Evolutionary conservation across 2,329 filamentous ascomycete genomes (phyloP).

Genomic region (Aspergillaceae sp.): DNA sequence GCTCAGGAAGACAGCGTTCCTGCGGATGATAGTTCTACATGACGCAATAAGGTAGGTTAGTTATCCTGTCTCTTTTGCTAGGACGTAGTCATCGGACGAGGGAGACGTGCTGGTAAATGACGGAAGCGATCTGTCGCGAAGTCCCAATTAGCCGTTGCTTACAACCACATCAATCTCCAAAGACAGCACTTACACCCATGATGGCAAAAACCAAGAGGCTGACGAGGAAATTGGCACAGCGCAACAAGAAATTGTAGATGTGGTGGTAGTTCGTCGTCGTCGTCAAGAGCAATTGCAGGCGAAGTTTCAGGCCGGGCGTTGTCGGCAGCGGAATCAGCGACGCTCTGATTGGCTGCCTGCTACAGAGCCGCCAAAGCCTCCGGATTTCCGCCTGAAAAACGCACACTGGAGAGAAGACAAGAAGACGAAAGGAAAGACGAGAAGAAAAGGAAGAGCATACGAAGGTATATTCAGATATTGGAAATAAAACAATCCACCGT

Average conservation of each 20-base stretch:
- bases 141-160: constrained; percentile 20
- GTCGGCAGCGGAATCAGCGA: constrained; percentile 29
- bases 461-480: no score
- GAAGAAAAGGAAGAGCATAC: no score
- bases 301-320: constrained; percentile 28
- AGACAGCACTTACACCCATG: constrained; percentile 36
- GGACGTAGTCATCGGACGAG: constrained; percentile 10
- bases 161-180: constrained; percentile 22
- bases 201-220: no score
- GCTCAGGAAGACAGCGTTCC: constrained; percentile 80
- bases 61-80: constrained; percentile 10
- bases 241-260: constrained; percentile 3
- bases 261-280: constrained; percentile 11
- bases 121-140: constrained; percentile 40
- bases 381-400: constrained; percentile 12
- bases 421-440: no score
- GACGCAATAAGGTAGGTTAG: neutral
- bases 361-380: constrained; percentile 11
- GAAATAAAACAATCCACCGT: no score
- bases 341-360: constrained; percentile 27
- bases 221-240: no score
- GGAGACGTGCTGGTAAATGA: constrained; percentile 53
- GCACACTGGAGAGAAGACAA: neutral
- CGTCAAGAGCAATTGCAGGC: neutral
- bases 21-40: constrained; percentile 69